Evolutionary conservation across 768 basidiomycete species (phyloP).

Genomic region (Termitomyces titanicus): DNA sequence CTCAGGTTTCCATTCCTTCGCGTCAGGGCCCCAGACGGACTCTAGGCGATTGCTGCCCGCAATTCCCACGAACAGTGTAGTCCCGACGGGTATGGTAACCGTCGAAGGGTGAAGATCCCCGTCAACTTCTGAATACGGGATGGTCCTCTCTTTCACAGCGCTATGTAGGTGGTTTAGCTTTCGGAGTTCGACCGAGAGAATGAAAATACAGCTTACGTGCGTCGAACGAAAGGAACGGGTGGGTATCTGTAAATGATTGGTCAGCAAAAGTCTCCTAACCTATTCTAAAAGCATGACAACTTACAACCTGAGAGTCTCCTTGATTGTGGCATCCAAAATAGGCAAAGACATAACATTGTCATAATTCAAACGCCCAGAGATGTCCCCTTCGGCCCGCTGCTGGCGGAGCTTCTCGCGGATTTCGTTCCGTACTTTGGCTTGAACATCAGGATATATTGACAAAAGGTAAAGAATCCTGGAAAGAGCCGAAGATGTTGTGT

Average conservation of each 20-base stretch:
- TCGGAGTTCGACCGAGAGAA: neutral
- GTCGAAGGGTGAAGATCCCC: slow-evolving; percentile 23
- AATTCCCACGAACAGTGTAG: slow-evolving; percentile 46
- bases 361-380: slow-evolving; percentile 22
- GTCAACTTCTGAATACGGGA: slow-evolving; percentile 31
- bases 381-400: slow-evolving; percentile 14
- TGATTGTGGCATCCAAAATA: slow-evolving; percentile 42
- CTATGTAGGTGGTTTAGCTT: slow-evolving; percentile 19
- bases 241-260: slow-evolving; percentile 30
- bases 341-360: slow-evolving; percentile 35
- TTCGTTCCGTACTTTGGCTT: slow-evolving; percentile 35
- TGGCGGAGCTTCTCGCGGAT: slow-evolving; percentile 22
- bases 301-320: slow-evolving; percentile 43
- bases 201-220: slow-evolving; percentile 29
- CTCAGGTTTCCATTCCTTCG: slow-evolving; percentile 50
- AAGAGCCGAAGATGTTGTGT: slow-evolving; percentile 44
- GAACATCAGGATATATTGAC: slow-evolving; percentile 33
- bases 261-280: neutral
- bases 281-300: slow-evolving; percentile 7
- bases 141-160: slow-evolving; percentile 36
- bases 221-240: slow-evolving; percentile 42
- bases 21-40: slow-evolving; percentile 47
- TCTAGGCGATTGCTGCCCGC: slow-evolving; percentile 44
- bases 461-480: slow-evolving; percentile 39
- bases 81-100: slow-evolving; percentile 42